Evolutionary conservation across 495 filamentous ascomycete genomes (phyloP).

Genomic region (Friedmanniomyces simplex): DNA sequence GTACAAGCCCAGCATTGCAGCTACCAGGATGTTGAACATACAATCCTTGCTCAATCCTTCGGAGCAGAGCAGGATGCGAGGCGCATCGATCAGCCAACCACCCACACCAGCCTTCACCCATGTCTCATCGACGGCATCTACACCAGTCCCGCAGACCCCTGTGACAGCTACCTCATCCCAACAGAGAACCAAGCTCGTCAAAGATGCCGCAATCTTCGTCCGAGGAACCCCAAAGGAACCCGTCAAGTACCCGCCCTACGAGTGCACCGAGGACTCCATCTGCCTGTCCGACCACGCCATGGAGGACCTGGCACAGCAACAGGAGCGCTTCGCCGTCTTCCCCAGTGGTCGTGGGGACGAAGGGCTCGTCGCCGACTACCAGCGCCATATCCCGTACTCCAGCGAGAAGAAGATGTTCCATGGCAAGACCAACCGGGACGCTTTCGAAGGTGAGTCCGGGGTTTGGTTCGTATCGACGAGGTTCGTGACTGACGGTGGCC

Average conservation of each 20-base stretch:
- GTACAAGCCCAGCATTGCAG: background rate
- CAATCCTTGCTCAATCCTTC: conserved; percentile 13
- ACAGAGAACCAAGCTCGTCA: conserved; percentile 12
- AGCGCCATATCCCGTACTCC: conserved; percentile 79
- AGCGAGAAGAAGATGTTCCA: conserved; percentile 85
- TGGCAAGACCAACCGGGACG: conserved; percentile 72
- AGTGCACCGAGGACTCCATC: conserved; percentile 8
- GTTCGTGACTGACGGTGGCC: background rate
- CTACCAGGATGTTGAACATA: conserved; percentile 15
- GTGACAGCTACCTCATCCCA: background rate
- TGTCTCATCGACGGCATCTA: background rate
- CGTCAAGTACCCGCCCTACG: conserved; percentile 16
- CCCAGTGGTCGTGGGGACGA: conserved; percentile 39
- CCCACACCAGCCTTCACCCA: conserved; percentile 12
- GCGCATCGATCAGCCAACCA: conserved; percentile 4
- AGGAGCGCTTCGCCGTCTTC: conserved; percentile 51
- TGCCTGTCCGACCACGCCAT: conserved; percentile 31
- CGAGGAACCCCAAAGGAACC: conserved; percentile 4
- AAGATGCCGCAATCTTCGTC: conserved; percentile 14
- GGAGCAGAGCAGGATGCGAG: background rate
- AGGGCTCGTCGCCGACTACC: conserved; percentile 56
- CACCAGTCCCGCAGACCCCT: background rate
- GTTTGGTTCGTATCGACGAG: background rate
- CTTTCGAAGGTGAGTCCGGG: conserved; percentile 64
- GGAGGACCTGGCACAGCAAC: conserved; percentile 41